Conservation (phyloP, 768 basidiomycete genomes). For the Pleurotus salmoneostramineus region DNA sequence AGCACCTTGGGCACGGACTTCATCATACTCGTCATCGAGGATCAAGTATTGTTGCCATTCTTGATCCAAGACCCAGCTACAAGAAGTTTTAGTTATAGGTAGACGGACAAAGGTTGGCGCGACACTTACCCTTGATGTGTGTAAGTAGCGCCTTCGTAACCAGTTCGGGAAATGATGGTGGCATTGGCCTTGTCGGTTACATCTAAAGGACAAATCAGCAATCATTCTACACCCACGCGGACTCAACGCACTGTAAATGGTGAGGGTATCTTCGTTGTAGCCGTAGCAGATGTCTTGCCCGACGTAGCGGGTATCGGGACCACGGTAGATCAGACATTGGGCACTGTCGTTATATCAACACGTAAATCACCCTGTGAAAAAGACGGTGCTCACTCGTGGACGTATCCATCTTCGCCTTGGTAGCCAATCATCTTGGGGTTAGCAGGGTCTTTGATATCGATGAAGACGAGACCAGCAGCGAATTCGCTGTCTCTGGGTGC, state of each 20-base stretch:
- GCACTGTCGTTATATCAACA: constrained; percentile 10
- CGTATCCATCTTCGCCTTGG: constrained; percentile 23
- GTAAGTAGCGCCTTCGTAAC: constrained; percentile 25
- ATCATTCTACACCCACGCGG: background rate
- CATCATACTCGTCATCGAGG: constrained; percentile 25
- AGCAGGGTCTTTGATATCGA: constrained; percentile 22
- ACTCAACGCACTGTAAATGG: constrained; percentile 17
- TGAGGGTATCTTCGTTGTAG: constrained; percentile 27
- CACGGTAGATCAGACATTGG: constrained; percentile 25
- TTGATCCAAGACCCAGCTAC: constrained; percentile 18
- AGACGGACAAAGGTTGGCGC: background rate
- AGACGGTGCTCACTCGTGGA: constrained; percentile 16
- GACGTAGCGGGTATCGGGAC: constrained; percentile 23
- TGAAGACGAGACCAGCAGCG: constrained; percentile 22
- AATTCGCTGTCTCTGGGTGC: constrained; percentile 17
- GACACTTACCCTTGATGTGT: constrained; percentile 25
- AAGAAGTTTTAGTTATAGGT: background rate
- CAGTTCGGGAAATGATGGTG: constrained; percentile 21
- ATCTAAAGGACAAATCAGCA: constrained; percentile 4
- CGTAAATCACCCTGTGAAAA: background rate
- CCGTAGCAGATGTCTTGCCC: constrained; percentile 26
- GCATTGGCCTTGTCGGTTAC: constrained; percentile 18
- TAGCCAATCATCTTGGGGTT: constrained; percentile 19
- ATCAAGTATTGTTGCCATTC: constrained; percentile 22
- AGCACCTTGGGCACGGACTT: constrained; percentile 13